A percentile compares a stretch with the other conserved stretches of the same genome.
phyloP scores from a whole-genome alignment of 495 filamentous ascomycete species.

The Parathielavia hyrcaniae region DNA sequence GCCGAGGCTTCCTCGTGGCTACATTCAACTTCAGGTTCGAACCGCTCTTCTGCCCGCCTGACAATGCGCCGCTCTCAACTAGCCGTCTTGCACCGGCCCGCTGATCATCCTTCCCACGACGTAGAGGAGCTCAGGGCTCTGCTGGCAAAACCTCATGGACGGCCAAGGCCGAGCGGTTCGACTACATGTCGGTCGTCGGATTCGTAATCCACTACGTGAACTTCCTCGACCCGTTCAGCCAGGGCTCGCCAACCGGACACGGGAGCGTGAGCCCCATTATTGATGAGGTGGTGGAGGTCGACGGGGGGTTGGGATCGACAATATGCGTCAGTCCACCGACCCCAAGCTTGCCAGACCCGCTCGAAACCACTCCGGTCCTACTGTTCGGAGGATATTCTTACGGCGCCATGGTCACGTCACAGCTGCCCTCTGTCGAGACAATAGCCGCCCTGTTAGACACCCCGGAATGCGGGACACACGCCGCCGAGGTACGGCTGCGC shows the following conservation, averaged over 20 bases:
- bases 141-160: slow-evolving; percentile 80
- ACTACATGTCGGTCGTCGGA: slow-evolving; percentile 73
- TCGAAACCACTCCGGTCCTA: slow-evolving; percentile 30
- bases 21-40: slow-evolving; percentile 89
- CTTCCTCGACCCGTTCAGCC: slow-evolving; percentile 31
- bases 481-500: slow-evolving; percentile 59
- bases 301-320: not conserved
- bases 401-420: slow-evolving; percentile 71
- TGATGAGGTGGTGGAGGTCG: not conserved
- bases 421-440: slow-evolving; percentile 55
- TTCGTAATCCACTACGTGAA: slow-evolving; percentile 70
- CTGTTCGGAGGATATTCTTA: slow-evolving; percentile 87
- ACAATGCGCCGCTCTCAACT: not conserved
- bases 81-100: not conserved
- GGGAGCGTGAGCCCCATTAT: not conserved
- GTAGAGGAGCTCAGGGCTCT: slow-evolving; percentile 71
- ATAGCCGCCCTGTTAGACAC: slow-evolving; percentile 55
- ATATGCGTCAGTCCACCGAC: slow-evolving; percentile 14
- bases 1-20: slow-evolving; percentile 64
- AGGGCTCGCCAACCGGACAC: not conserved
- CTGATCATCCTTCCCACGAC: not conserved
- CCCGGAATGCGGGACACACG: slow-evolving; percentile 45
- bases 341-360: not conserved
- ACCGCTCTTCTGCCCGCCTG: not conserved
- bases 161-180: slow-evolving; percentile 66